Evolutionary conservation across 163 green algal genomes (phyloP).

Genomic region (Coccomyxa subellipsoidea): DNA sequence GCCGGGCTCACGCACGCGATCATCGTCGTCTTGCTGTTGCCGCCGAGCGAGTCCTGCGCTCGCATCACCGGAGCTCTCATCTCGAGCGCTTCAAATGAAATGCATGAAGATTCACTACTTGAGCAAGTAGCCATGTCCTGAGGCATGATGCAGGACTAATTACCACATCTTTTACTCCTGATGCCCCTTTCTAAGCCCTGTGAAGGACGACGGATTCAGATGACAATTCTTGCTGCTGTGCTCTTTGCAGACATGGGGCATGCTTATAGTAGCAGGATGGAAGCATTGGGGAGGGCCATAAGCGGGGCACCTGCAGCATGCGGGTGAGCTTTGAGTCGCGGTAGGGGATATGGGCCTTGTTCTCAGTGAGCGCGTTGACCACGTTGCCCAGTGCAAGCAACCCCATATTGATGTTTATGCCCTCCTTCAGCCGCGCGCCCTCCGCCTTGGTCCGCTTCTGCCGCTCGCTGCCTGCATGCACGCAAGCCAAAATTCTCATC

Average conservation of each 20-base stretch:
- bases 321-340: conserved; percentile 87
- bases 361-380: conserved; percentile 85
- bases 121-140: no score
- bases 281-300: not conserved
- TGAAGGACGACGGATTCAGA: no score
- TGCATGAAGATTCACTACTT: no score
- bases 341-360: conserved; percentile 59
- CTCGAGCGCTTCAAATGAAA: no score
- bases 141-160: no score
- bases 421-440: conserved; percentile 76
- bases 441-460: conserved; percentile 89
- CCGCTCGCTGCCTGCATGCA: conserved; percentile 77
- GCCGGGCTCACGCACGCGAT: conserved; percentile 88
- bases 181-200: no score
- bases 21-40: conserved; percentile 86
- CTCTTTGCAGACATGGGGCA: no score
- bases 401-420: conserved; percentile 96
- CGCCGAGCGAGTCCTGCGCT: conserved; percentile 83
- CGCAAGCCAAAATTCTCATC: not conserved
- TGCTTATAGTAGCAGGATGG: no score
- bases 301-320: conserved; percentile 56
- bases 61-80: no score
- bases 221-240: no score
- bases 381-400: conserved; percentile 95
- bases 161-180: no score